Evolutionary conservation across 2,329 filamentous ascomycete species (phyloP).

Genomic region (Claviceps purpurea): DNA sequence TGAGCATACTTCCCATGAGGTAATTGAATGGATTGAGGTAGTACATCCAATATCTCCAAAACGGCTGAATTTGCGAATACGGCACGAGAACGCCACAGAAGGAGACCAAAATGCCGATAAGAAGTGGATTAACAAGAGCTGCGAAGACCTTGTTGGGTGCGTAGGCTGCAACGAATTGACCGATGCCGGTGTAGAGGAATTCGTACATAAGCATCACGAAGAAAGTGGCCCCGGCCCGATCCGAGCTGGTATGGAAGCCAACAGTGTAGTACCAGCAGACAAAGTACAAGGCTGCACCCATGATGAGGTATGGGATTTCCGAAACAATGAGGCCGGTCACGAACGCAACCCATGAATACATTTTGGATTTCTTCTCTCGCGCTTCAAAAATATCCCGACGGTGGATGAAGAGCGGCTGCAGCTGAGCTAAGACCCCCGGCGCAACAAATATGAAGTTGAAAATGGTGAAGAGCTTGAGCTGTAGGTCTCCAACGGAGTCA

Average conservation of each 20-base stretch:
- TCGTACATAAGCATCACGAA: conserved; percentile 47
- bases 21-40: conserved; percentile 50
- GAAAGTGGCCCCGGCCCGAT: conserved; percentile 36
- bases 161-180: conserved; percentile 50
- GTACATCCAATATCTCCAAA: conserved; percentile 58
- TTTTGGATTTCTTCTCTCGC: conserved; percentile 47
- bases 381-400: conserved; percentile 44
- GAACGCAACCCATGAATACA: conserved; percentile 47
- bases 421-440: conserved; percentile 42
- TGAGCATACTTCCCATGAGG: conserved; percentile 41
- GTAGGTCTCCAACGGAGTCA: conserved; percentile 33
- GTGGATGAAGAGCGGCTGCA: conserved; percentile 45
- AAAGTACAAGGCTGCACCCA: conserved; percentile 34
- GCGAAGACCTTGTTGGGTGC: conserved; percentile 48
- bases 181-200: conserved; percentile 46
- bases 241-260: conserved; percentile 30
- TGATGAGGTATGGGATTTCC: conserved; percentile 30
- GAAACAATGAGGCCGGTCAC: conserved; percentile 37
- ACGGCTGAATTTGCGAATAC: conserved; percentile 44
- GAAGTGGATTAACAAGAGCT: conserved; percentile 40
- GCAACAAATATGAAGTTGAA: conserved; percentile 53
- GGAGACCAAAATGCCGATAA: conserved; percentile 45
- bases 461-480: conserved; percentile 43
- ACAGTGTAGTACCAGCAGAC: conserved; percentile 46
- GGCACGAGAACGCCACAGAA: conserved; percentile 69